Conservation (phyloP, 129 eudicot genomes). For the Saposhnikovia divaricata region DNA sequence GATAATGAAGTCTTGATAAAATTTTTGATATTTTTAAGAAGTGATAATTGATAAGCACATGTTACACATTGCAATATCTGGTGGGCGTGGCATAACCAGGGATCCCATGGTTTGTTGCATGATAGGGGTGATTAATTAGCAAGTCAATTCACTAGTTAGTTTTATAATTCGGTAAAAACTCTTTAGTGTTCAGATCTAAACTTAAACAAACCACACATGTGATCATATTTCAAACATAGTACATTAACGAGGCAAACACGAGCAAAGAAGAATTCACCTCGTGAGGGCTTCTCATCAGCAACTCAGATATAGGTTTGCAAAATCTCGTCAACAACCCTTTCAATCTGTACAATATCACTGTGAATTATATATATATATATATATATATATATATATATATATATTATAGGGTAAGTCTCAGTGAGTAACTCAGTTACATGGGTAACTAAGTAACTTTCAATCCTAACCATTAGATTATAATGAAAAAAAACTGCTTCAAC, state of each 20-base stretch:
- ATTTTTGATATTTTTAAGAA: background rate
- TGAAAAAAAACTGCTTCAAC: too few relatives aligned
- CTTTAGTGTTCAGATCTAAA: background rate
- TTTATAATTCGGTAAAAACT: background rate
- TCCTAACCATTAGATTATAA: too few relatives aligned
- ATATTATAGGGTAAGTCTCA: too few relatives aligned
- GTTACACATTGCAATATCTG: background rate
- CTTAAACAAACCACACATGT: background rate
- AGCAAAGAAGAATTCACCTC: background rate
- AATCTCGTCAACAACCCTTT: background rate
- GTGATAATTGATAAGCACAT: background rate
- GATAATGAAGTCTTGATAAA: background rate
- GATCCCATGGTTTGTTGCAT: background rate
- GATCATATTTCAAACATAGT: background rate
- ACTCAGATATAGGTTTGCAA: background rate
- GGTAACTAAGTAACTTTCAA: too few relatives aligned
- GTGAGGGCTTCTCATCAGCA: background rate
- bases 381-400: too few relatives aligned
- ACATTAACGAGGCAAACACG: background rate
- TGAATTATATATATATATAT: too few relatives aligned
- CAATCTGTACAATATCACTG: background rate
- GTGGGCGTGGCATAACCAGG: background rate
- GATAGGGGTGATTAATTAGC: background rate
- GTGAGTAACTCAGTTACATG: too few relatives aligned
- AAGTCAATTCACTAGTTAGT: background rate